A percentile compares a stretch with the other conserved stretches of the same genome.
These are phyloP conservation scores for Rhynchosporium graminicola DNA, from an alignment of 2,329 filamentous ascomycete species.

Conservation along the genomic window DNA sequence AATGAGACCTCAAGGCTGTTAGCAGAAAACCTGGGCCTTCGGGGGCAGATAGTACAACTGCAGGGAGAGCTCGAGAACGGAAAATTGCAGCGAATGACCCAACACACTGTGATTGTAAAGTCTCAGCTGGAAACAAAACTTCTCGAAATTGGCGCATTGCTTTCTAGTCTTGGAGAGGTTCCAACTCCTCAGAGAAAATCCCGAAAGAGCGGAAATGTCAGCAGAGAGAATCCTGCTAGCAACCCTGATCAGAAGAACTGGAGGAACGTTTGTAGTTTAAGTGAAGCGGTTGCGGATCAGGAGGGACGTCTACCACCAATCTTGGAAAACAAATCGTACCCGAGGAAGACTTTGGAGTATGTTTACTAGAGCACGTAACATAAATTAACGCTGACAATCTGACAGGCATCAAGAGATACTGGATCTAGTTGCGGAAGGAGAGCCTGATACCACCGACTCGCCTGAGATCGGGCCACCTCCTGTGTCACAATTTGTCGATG, in stretches of 20 bases:
- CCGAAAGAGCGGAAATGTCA: slow-evolving; percentile 42
- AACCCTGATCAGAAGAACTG: slow-evolving; percentile 57
- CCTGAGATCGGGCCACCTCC: slow-evolving; percentile 69
- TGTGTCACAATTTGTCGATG: slow-evolving; percentile 59
- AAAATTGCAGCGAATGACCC: slow-evolving; percentile 58
- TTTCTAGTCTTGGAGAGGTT: slow-evolving; percentile 65
- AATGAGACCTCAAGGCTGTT: slow-evolving; percentile 73
- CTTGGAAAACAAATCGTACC: slow-evolving; percentile 67
- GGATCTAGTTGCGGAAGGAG: slow-evolving; percentile 30
- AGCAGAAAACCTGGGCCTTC: slow-evolving; percentile 76
- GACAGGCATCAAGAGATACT: slow-evolving; percentile 39
- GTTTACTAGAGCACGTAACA: slow-evolving; percentile 34
- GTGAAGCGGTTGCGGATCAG: slow-evolving; percentile 41
- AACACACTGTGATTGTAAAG: slow-evolving; percentile 70
- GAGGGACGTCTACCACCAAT: slow-evolving; percentile 62
- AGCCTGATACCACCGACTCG: slow-evolving; percentile 53
- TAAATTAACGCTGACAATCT: slow-evolving; percentile 20
- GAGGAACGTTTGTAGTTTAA: slow-evolving; percentile 45
- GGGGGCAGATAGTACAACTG: slow-evolving; percentile 68
- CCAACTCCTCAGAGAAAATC: slow-evolving; percentile 54
- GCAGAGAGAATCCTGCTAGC: slow-evolving; percentile 43
- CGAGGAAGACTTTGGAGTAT: slow-evolving; percentile 68
- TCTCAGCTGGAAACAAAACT: slow-evolving; percentile 71
- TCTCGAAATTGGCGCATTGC: slow-evolving; percentile 65
- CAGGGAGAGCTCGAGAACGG: slow-evolving; percentile 67